Percentiles rank a stretch among this genome's conserved stretches.
phyloP scores from a whole-genome alignment of 192 early-diverging fungal genomes.

The Phlyctochytrium planicorne region DNA sequence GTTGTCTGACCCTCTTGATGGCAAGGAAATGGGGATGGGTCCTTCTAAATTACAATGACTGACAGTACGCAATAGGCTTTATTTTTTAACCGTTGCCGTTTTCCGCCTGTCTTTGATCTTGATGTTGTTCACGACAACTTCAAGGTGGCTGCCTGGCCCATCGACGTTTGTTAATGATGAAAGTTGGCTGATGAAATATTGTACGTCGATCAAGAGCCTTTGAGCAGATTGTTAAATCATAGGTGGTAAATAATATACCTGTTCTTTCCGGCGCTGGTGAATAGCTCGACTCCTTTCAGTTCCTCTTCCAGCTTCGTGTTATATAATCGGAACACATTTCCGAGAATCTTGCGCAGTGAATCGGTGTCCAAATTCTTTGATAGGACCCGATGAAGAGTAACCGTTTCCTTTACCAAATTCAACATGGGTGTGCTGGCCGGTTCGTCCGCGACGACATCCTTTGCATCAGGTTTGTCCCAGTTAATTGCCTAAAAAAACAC shows the following conservation, averaged over 20 bases:
- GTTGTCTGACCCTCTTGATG: no score
- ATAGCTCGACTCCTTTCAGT: conserved; percentile 51
- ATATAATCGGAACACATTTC: conserved; percentile 76
- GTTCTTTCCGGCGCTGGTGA: conserved; percentile 63
- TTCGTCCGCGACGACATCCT: conserved; percentile 37
- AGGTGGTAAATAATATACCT: conserved; percentile 37
- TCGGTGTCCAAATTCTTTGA: conserved; percentile 75
- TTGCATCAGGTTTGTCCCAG: conserved; percentile 56
- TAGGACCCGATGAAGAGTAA: conserved; percentile 90
- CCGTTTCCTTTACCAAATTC: conserved; percentile 84
- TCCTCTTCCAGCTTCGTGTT: conserved; percentile 73
- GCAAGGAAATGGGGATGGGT: no score
- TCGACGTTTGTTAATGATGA: conserved; percentile 68
- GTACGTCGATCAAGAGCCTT: conserved; percentile 74
- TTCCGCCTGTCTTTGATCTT: conserved; percentile 64
- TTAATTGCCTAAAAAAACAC: conserved; percentile 32
- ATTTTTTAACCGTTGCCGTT: no score
- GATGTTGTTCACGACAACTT: conserved; percentile 80
- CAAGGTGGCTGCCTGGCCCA: conserved; percentile 70
- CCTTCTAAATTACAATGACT: no score
- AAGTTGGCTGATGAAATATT: conserved; percentile 67
- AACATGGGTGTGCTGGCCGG: conserved; percentile 62
- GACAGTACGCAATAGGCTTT: no score
- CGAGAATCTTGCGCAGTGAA: conserved; percentile 72
- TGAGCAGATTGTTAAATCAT: background rate